Base-by-base conservation (phyloP, 306 rosid genomes). In the Vigna angularis region DNA sequence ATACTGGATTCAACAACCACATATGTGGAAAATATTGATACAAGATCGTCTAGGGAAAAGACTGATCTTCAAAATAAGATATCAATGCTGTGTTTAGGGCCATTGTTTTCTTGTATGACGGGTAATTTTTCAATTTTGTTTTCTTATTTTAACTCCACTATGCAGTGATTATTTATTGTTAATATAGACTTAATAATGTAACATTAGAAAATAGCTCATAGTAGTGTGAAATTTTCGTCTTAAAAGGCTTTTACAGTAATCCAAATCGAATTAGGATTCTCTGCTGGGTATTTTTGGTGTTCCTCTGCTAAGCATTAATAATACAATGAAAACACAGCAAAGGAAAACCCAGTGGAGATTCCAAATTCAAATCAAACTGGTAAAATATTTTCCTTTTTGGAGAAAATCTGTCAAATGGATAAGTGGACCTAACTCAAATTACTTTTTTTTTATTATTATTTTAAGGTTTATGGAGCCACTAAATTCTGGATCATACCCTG, bases 391-490 rank as follows among this genome's bases (percentile, higher is more conserved):
- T 8, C 13, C 26, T 38, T 16, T 1, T 9, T 63, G 28, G 50
- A 28, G 16, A 15, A n/a, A 67, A 28, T 12, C 12, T 77, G 7
- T 11, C 24, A 50, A 52, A 76, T 50, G 58, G 30, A 28, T 52
- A 2, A 12, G 7, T 4, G 8, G 26, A 18, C 12, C 17, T 14
- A 22, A 73, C 44, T 44, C 20, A 20, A 20, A 4, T 65, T 62
- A 32, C 66, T 51, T 34, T n/a, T 2, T 64, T 62, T 5, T 12
- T 28, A 26, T 26, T 26, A 26, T 26, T 26, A 26, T 26, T 26
- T 38, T 0, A 14, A 87, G 90, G 88, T 80, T 84, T 74, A 61
- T 86, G 82, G 83, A 84, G 30, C 92, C 89, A 4, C 67, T 88
- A 74, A 82, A 73, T 16, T 63, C 55, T 65, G 92, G 92, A 22